phyloP scores from a whole-genome alignment of 2,329 filamentous ascomycete genomes.

The Cephalotrichum gorgonifer region DNA sequence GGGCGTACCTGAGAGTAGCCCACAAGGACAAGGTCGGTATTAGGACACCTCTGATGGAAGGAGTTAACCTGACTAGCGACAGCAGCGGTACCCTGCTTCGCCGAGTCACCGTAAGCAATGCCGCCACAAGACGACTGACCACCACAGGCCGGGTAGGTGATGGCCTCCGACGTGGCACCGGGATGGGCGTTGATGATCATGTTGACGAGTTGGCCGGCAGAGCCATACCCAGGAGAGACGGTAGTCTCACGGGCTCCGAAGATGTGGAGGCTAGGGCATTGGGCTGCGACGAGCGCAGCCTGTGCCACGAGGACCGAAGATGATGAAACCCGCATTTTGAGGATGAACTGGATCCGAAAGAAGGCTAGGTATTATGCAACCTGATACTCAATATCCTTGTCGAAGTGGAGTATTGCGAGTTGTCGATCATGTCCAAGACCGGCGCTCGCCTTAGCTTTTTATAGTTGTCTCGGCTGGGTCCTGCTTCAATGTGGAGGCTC shows the following conservation, averaged over 20 bases:
- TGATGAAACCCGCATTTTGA: neutral
- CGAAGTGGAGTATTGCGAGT: no score
- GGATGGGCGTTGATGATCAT: constrained; percentile 34
- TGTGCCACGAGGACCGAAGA: neutral
- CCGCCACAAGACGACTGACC: constrained; percentile 29
- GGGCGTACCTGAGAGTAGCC: constrained; percentile 49
- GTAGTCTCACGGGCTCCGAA: constrained; percentile 38
- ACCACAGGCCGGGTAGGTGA: constrained; percentile 52
- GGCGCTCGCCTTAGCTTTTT: neutral
- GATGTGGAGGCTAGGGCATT: constrained; percentile 30
- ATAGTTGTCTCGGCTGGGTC: neutral
- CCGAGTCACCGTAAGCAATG: constrained; percentile 43
- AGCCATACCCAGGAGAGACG: constrained; percentile 40
- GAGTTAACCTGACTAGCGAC: constrained; percentile 49
- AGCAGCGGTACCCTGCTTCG: constrained; percentile 43
- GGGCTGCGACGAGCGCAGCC: neutral
- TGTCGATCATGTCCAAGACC: neutral
- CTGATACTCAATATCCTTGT: no score
- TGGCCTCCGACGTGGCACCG: constrained; percentile 42
- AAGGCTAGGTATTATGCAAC: no score
- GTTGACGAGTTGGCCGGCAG: constrained; percentile 37
- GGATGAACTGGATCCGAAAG: neutral
- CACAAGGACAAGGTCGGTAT: constrained; percentile 46
- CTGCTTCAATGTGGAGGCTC: no score
- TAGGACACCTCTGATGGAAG: constrained; percentile 45